These are phyloP conservation scores for Helianthus tuberosus DNA, from an alignment of 129 eudicot species.

Conservation along the genomic window DNA sequence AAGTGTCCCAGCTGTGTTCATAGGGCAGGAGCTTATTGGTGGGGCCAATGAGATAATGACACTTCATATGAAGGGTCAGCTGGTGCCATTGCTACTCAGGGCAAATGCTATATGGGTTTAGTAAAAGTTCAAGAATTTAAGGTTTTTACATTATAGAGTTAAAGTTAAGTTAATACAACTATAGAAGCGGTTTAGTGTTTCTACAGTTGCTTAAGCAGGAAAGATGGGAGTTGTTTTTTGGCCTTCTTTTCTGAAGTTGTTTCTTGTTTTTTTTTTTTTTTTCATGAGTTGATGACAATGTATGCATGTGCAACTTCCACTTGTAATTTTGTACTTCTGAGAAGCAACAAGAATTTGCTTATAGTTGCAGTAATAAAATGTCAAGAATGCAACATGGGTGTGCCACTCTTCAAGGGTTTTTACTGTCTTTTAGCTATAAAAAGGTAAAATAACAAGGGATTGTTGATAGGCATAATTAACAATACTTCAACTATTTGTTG, in stretches of 20 bases:
- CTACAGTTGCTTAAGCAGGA: conserved; percentile 36
- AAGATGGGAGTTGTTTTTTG: conserved; percentile 26
- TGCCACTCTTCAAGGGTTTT: background rate
- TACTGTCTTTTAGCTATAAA: background rate
- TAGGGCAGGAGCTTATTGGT: conserved; percentile 58
- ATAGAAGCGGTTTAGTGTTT: conserved; percentile 20
- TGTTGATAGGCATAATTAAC: background rate
- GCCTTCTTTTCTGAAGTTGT: conserved; percentile 14
- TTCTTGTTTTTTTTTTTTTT: background rate
- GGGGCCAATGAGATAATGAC: conserved; percentile 80
- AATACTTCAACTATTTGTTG: no score
- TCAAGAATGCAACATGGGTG: background rate
- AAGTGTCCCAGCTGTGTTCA: conserved; percentile 68
- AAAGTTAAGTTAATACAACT: conserved; percentile 18
- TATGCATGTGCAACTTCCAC: conserved; percentile 22
- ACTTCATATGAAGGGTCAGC: conserved; percentile 65
- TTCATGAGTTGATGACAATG: conserved; percentile 17
- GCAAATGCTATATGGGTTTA: conserved; percentile 87
- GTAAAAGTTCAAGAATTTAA: conserved; percentile 23
- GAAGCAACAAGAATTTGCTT: conserved; percentile 18
- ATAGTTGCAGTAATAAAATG: background rate
- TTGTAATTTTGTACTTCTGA: conserved; percentile 20
- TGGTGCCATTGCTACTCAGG: conserved; percentile 66
- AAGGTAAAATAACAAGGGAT: background rate
- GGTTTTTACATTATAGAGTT: conserved; percentile 11